These are phyloP conservation scores for Oryza nivara DNA, from an alignment of 176 grass and related monocot species.

Conservation along the genomic window DNA sequence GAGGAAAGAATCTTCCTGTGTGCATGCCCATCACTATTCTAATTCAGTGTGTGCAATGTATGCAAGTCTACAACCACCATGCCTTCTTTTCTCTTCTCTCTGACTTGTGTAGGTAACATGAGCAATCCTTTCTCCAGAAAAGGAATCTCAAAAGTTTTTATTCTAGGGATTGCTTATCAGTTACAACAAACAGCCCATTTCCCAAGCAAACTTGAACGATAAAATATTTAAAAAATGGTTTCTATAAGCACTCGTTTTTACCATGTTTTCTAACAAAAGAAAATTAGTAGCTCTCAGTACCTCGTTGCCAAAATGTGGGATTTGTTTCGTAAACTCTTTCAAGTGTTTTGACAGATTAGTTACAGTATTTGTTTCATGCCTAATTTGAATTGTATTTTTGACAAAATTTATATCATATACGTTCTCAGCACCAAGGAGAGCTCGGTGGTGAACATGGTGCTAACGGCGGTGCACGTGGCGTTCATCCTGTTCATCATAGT, in stretches of 20 bases:
- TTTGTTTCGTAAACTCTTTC: not conserved
- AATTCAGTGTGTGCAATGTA: not conserved
- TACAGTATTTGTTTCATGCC: no score
- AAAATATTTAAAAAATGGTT: not conserved
- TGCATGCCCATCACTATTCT: not conserved
- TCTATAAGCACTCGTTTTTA: no score
- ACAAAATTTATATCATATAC: no score
- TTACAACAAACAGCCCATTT: not conserved
- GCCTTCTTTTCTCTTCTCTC: not conserved
- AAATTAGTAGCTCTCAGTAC: no score
- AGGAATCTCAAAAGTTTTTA: not conserved
- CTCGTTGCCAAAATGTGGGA: not conserved
- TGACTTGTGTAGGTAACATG: not conserved
- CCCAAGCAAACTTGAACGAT: not conserved
- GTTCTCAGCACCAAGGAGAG: constrained; percentile 83
- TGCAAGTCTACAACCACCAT: not conserved
- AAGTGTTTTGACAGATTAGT: not conserved
- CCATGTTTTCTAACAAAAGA: no score
- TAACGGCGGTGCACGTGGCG: constrained; percentile 72
- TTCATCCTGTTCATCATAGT: constrained; percentile 95
- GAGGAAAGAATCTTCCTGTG: not conserved
- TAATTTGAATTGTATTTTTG: no score
- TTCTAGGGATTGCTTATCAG: not conserved
- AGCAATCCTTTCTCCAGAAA: not conserved
- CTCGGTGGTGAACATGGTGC: constrained; percentile 82